Base-by-base conservation (phyloP, 805 yeast genomes). In the Hanseniaspora thailandica region DNA sequence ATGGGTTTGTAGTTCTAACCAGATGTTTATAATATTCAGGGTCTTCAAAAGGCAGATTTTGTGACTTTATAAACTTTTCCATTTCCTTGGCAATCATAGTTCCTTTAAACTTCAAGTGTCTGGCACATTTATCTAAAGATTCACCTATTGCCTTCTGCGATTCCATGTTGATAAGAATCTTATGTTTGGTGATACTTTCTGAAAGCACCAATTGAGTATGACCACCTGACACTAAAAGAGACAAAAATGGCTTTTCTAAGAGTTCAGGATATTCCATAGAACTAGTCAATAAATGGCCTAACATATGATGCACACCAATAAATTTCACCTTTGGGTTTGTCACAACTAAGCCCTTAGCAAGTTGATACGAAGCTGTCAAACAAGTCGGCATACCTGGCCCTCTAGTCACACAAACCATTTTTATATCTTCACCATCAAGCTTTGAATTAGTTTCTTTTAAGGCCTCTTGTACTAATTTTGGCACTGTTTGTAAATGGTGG, bases 351-450 rank as follows among this genome's bases (percentile, higher is more conserved):
- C 97, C 98, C 60, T 86, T 84, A 0, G 95, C 95, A 39, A 86
- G 67, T 61, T 85, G 93, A 23, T 84, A 71, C 1, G 97, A 94
- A 0, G 86, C 82, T 9, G 86, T 76, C 13, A 93, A 70, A 0
- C 95, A 83, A 0, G 97, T 96, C 8, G 81, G 77, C 96, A 93
- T 87, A 0, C 98, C 98, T 0, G 98, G 98, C 0, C 98, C 98
- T 58, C 95, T 70, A 0, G 98, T 93, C 4, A 83, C 95, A 65
- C 95, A 84, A 1, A 93, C 76, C 45, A 93, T 63, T 63, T 86
- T 95, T 0, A 88, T 86, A 30, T 57, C 61, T 43, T 54, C 63
- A 1, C 43, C 26, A 2, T 52, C n/a, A 1, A 41, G 34, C 0
- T 62, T 56, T 3, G 55, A 54, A 6, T 59, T 57, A 0, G 62